Evolutionary conservation across 140 eudicot species (phyloP).

Genomic region (Bidens hawaiensis): DNA sequence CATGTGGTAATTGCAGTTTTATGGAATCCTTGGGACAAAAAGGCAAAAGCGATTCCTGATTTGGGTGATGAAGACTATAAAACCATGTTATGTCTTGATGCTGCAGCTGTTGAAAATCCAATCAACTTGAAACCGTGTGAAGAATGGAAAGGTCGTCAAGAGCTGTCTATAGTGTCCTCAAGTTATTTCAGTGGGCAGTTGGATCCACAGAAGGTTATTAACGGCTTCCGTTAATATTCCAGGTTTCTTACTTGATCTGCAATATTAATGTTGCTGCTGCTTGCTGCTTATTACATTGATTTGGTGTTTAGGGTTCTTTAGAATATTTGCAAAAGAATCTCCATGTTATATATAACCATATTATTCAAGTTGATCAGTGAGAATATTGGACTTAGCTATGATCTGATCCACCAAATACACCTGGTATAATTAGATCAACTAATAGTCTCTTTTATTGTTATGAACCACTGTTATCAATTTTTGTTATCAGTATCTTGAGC

Average conservation of each 20-base stretch:
- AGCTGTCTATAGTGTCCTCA: conserved; percentile 75
- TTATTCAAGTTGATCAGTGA: conserved; percentile 33
- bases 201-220: conserved; percentile 72
- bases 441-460: conserved; percentile 10
- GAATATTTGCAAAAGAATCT: conserved; percentile 17
- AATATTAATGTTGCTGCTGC: conserved; percentile 28
- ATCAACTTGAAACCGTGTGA: conserved; percentile 67
- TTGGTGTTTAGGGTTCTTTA: conserved; percentile 28
- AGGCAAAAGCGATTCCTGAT: conserved; percentile 75
- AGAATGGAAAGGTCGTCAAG: conserved; percentile 95
- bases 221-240: conserved; percentile 37
- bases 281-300: conserved; percentile 19
- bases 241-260: conserved; percentile 33
- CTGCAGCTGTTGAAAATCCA: conserved; percentile 82
- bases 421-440: conserved; percentile 26
- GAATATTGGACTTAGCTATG: conserved; percentile 31
- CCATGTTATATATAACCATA: conserved; percentile 16
- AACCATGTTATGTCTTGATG: conserved; percentile 79
- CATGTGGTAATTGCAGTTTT: conserved; percentile 47
- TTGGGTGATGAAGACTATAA: conserved; percentile 86
- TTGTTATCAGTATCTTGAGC: conserved; percentile 15
- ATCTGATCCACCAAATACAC: conserved; percentile 31
- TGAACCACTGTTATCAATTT: conserved; percentile 14
- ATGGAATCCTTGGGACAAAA: conserved; percentile 99
- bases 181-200: conserved; percentile 92